Percentiles rank a stretch among this genome's conserved stretches.
Conservation (phyloP, 208 protist genomes). For the Strigomonas oncopelti region DNA sequence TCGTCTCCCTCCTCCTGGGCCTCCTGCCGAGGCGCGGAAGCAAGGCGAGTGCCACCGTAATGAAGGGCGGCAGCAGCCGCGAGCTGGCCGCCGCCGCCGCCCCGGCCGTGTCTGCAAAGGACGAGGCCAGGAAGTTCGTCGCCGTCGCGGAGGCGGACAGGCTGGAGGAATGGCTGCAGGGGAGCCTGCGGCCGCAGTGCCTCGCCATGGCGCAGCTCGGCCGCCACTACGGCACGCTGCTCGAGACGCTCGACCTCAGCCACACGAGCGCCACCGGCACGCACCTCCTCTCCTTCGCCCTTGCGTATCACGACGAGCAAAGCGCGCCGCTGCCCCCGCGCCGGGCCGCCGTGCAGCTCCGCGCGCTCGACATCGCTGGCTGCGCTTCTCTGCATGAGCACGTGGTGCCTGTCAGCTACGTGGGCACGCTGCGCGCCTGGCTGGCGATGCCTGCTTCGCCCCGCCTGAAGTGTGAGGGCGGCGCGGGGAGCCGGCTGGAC, state of each 20-base stretch:
- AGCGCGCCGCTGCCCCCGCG: not conserved
- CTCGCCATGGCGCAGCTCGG: not conserved
- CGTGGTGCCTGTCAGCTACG: not conserved
- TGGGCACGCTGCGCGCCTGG: not conserved
- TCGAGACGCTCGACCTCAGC: constrained; percentile 40
- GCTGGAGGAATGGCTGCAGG: too few relatives aligned
- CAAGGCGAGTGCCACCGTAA: too few relatives aligned
- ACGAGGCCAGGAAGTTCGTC: too few relatives aligned
- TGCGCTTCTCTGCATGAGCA: constrained; percentile 27
- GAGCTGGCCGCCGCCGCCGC: too few relatives aligned
- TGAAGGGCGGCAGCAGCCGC: too few relatives aligned
- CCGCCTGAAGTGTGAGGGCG: not conserved
- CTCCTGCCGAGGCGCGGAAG: too few relatives aligned
- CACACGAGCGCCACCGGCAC: constrained; percentile 40
- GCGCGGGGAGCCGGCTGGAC: not conserved
- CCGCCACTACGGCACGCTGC: constrained; percentile 5
- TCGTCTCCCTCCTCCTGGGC: too few relatives aligned
- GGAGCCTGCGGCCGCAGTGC: too few relatives aligned
- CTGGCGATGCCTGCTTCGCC: too few relatives aligned
- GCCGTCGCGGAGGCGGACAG: too few relatives aligned
- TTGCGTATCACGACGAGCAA: constrained; percentile 10
- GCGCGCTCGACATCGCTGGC: constrained; percentile 41
- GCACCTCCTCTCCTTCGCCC: constrained; percentile 38
- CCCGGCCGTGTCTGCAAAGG: too few relatives aligned
- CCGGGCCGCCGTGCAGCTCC: not conserved